Percentiles rank a stretch among this genome's conserved stretches.
Conservation (phyloP, 192 early-diverging fungal species). For the Coemansia sp. region DNA sequence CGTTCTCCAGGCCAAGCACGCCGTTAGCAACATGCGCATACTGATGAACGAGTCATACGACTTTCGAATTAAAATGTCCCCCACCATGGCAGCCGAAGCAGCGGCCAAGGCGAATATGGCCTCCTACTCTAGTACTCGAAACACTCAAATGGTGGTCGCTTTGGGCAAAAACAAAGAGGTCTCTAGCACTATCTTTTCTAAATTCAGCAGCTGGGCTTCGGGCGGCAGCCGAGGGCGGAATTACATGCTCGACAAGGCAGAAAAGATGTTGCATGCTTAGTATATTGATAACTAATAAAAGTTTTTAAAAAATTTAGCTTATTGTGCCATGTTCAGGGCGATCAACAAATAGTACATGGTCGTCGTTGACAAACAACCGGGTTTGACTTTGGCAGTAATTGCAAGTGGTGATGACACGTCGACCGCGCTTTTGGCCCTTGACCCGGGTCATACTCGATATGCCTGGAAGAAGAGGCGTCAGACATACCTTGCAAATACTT, state of each 20-base stretch:
- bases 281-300: background rate
- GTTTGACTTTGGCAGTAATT: slow-evolving; percentile 29
- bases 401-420: slow-evolving; percentile 39
- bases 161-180: slow-evolving; percentile 35
- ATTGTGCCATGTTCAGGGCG: slow-evolving; percentile 22
- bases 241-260: slow-evolving; percentile 40
- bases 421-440: slow-evolving; percentile 21
- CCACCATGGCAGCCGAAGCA: slow-evolving; percentile 25
- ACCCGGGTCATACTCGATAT: slow-evolving; percentile 33
- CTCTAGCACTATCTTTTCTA: slow-evolving; percentile 19
- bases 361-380: slow-evolving; percentile 20
- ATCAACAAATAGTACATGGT: slow-evolving; percentile 40
- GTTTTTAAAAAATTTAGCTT: background rate
- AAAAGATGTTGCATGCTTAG: slow-evolving; percentile 39
- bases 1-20: slow-evolving; percentile 37
- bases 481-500: slow-evolving; percentile 33
- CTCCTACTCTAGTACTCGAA: slow-evolving; percentile 16
- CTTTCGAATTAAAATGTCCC: slow-evolving; percentile 35
- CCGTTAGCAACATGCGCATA: slow-evolving; percentile 21
- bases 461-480: slow-evolving; percentile 33
- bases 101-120: slow-evolving; percentile 14
- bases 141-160: slow-evolving; percentile 32
- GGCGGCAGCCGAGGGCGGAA: slow-evolving; percentile 32
- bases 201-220: slow-evolving; percentile 28
- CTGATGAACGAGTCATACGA: slow-evolving; percentile 50